Evolutionary conservation across 139 green algal species (phyloP).

Genomic region (Deuterostichococcus epilithicus): DNA sequence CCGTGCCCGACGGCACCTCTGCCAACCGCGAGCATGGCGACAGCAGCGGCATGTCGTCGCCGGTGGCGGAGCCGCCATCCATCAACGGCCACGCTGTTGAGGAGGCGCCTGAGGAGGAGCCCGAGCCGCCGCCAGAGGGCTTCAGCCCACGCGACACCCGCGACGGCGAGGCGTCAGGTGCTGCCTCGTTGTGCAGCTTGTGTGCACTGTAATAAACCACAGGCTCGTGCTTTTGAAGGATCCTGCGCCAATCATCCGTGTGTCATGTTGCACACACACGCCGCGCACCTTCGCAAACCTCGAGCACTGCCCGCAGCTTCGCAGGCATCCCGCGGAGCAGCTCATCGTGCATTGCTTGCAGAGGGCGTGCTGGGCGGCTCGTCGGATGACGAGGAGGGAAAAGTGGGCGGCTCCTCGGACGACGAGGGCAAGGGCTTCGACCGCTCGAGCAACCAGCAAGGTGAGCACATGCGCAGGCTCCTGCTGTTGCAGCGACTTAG

Average conservation of each 20-base stretch:
- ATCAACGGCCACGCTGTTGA: not conserved
- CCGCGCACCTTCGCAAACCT: too few relatives aligned
- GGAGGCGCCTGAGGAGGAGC: too few relatives aligned
- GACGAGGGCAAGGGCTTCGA: not conserved
- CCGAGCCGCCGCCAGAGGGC: not conserved
- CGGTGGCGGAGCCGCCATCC: too few relatives aligned
- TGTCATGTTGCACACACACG: too few relatives aligned
- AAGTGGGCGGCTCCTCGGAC: not conserved
- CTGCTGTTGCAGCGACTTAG: not conserved
- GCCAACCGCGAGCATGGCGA: not conserved
- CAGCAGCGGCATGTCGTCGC: not conserved
- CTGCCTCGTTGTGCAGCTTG: too few relatives aligned
- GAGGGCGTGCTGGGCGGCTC: not conserved
- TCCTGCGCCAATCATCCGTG: too few relatives aligned
- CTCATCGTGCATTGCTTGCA: not conserved
- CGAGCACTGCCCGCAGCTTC: too few relatives aligned
- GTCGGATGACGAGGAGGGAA: not conserved
- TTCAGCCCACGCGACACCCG: not conserved
- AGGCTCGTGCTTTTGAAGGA: not conserved
- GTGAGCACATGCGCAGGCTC: not conserved
- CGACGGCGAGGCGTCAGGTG: not conserved
- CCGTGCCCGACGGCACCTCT: conserved; percentile 45
- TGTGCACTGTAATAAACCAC: too few relatives aligned
- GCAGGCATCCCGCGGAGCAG: too few relatives aligned
- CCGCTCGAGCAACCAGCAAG: not conserved